Percentiles rank a stretch among this genome's conserved stretches.
Evolutionary conservation across 2,329 filamentous ascomycete species (phyloP).

Genomic region (Mariannaea elegans): DNA sequence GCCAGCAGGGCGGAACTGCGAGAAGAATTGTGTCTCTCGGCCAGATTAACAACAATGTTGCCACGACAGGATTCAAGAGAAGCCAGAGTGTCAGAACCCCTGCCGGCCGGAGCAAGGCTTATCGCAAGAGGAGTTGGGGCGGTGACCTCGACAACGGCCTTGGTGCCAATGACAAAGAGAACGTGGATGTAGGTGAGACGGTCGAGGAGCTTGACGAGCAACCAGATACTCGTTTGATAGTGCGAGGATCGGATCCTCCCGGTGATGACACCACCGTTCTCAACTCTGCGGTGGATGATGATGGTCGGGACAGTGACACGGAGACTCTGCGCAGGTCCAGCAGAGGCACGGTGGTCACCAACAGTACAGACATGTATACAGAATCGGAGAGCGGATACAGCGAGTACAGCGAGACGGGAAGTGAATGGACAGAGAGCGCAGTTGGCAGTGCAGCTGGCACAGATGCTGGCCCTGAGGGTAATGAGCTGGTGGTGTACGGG

Average conservation of each 20-base stretch:
- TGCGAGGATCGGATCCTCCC: slow-evolving; percentile 30
- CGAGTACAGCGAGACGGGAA: slow-evolving; percentile 53
- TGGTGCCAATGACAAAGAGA: slow-evolving; percentile 69
- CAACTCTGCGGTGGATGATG: slow-evolving; percentile 29
- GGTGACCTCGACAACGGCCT: slow-evolving; percentile 59
- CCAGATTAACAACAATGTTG: slow-evolving; percentile 83
- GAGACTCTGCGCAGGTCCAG: slow-evolving; percentile 59
- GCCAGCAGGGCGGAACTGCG: slow-evolving; percentile 63
- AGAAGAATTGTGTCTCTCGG: slow-evolving; percentile 90
- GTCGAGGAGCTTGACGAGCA: slow-evolving; percentile 63
- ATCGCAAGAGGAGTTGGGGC: slow-evolving; percentile 77
- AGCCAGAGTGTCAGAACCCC: slow-evolving; percentile 81
- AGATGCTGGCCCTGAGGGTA: slow-evolving; percentile 39
- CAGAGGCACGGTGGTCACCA: slow-evolving; percentile 58
- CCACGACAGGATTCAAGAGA: slow-evolving; percentile 72
- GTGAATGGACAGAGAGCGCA: slow-evolving; percentile 60
- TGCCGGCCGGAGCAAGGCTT: slow-evolving; percentile 49
- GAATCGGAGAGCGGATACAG: slow-evolving; percentile 49
- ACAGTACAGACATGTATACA: slow-evolving; percentile 48
- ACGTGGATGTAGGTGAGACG: slow-evolving; percentile 68
- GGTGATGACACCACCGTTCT: slow-evolving; percentile 40
- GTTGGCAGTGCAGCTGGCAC: slow-evolving; percentile 48
- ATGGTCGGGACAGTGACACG: slow-evolving; percentile 56
- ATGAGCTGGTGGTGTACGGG: slow-evolving; percentile 48
- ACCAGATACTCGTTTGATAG: slow-evolving; percentile 31